A percentile compares a stretch with the other conserved stretches of the same genome.
These are phyloP conservation scores for Marasmius sp. DNA, from an alignment of 1,284 basidiomycete genomes.

Conservation along the genomic window DNA sequence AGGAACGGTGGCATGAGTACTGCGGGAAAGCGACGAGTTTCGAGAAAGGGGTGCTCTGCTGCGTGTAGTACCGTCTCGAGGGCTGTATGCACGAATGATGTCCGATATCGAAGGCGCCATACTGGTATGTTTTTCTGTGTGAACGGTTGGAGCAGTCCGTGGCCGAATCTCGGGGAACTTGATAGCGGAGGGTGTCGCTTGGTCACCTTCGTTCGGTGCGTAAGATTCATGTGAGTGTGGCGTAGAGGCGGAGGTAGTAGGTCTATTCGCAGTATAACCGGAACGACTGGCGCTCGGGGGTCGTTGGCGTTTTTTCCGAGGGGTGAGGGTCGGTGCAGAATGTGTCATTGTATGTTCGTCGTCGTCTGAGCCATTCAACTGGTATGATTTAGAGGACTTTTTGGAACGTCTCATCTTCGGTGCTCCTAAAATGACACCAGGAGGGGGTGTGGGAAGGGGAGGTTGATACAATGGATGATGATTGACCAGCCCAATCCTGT, in stretches of 20 bases:
- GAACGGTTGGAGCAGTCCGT: slow-evolving; percentile 16
- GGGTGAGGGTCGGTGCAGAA: slow-evolving; percentile 29
- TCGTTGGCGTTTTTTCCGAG: slow-evolving; percentile 37
- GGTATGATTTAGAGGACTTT: slow-evolving; percentile 28
- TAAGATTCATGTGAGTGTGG: slow-evolving; percentile 6
- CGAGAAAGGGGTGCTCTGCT: slow-evolving; percentile 43
- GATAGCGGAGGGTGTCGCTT: slow-evolving; percentile 4
- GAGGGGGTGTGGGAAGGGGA: slow-evolving; percentile 76
- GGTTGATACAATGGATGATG: slow-evolving; percentile 77
- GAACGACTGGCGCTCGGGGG: slow-evolving; percentile 37
- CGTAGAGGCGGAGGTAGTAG: slow-evolving; percentile 4
- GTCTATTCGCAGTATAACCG: slow-evolving; percentile 34
- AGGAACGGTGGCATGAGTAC: slow-evolving; percentile 44
- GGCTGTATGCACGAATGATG: slow-evolving; percentile 75
- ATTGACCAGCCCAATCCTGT: slow-evolving; percentile 49
- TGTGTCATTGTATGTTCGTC: slow-evolving; percentile 43
- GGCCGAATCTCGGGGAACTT: slow-evolving; percentile 4
- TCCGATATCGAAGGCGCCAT: slow-evolving; percentile 79
- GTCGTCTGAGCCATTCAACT: slow-evolving; percentile 45
- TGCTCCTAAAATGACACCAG: slow-evolving; percentile 72
- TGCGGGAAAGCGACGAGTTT: slow-evolving; percentile 48
- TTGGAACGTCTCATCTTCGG: slow-evolving; percentile 47
- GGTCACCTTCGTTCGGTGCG: slow-evolving; percentile 16
- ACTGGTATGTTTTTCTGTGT: slow-evolving; percentile 32
- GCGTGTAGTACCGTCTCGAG: slow-evolving; percentile 48